These are phyloP conservation scores for Solanum virginianum DNA, from an alignment of 257 asterid species.

Conservation along the genomic window DNA sequence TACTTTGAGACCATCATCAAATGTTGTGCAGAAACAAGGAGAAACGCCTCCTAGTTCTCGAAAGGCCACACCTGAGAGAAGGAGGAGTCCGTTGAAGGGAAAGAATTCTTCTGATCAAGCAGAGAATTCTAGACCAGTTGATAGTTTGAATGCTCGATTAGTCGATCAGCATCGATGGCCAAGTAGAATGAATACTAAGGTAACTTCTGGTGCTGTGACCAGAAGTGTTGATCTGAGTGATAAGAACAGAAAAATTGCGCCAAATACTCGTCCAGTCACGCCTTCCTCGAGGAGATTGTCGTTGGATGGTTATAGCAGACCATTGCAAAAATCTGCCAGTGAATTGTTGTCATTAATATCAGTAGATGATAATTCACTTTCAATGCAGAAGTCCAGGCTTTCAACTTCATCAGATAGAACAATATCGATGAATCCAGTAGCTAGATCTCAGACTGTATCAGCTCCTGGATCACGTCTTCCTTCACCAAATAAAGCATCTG, in stretches of 20 bases:
- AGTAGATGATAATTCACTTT: constrained; percentile 33
- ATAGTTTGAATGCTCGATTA: constrained; percentile 32
- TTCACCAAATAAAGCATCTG: constrained; percentile 37
- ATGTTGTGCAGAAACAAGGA: constrained; percentile 36
- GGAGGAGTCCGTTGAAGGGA: constrained; percentile 61
- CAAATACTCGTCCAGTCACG: constrained; percentile 17
- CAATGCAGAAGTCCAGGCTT: constrained; percentile 22
- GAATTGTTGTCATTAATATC: constrained; percentile 28
- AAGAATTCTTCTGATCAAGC: constrained; percentile 42
- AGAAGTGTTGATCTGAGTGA: constrained; percentile 42
- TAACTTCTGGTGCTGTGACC: constrained; percentile 18
- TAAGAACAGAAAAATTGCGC: constrained; percentile 24
- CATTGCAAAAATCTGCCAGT: constrained; percentile 40
- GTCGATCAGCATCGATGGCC: constrained; percentile 84
- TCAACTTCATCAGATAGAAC: constrained; percentile 41
- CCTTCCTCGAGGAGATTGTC: constrained; percentile 55
- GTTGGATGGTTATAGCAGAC: constrained; percentile 40
- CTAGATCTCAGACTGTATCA: constrained; percentile 36
- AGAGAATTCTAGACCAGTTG: constrained; percentile 76
- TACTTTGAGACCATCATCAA: constrained; percentile 43
- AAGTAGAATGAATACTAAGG: constrained; percentile 37
- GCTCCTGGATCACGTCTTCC: constrained; percentile 40
- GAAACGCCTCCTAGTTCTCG: constrained; percentile 33
- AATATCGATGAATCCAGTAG: constrained; percentile 27
- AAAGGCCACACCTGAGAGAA: constrained; percentile 64